Conservation (phyloP, 1,139 yeast genomes). For the Diutina catenulata region DNA sequence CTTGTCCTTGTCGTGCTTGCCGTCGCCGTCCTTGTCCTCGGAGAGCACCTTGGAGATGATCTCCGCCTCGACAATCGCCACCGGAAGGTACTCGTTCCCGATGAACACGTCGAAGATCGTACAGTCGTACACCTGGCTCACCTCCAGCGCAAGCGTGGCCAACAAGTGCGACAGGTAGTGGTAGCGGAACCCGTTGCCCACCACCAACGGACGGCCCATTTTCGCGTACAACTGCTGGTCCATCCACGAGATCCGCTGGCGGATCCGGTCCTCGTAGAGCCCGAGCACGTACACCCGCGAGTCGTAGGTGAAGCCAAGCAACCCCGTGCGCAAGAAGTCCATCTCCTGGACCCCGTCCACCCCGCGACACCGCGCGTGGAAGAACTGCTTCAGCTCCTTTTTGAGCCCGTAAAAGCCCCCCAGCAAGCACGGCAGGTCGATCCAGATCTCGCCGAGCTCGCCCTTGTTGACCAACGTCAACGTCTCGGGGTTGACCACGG, state of each 20-base stretch:
- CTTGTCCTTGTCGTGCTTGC: background rate
- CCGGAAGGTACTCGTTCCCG: conserved; percentile 78
- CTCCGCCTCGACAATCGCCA: conserved; percentile 79
- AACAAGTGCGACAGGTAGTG: conserved; percentile 82
- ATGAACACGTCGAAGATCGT: conserved; percentile 83
- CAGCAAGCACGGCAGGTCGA: conserved; percentile 76
- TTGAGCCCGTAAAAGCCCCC: conserved; percentile 79
- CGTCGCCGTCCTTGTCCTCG: conserved; percentile 6
- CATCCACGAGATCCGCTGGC: conserved; percentile 62
- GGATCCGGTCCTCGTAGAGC: conserved; percentile 78
- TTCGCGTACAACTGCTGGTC: conserved; percentile 33
- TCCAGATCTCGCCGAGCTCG: conserved; percentile 97
- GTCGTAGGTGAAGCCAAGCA: conserved; percentile 75
- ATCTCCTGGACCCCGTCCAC: conserved; percentile 56
- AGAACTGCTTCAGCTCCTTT: conserved; percentile 60
- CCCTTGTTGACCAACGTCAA: conserved; percentile 52
- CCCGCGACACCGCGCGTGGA: conserved; percentile 72
- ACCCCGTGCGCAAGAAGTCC: conserved; percentile 82
- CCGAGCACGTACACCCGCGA: conserved; percentile 88
- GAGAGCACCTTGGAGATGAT: conserved; percentile 37
- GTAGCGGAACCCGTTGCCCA: conserved; percentile 38
- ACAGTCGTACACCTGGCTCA: conserved; percentile 77
- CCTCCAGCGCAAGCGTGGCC: conserved; percentile 70
- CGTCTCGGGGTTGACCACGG: conserved; percentile 90
- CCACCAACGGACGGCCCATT: conserved; percentile 19